A percentile compares a stretch with the other conserved stretches of the same genome.
These are phyloP conservation scores for Aspergillus haitiensis DNA, from an alignment of 495 filamentous ascomycete genomes.

Conservation along the genomic window DNA sequence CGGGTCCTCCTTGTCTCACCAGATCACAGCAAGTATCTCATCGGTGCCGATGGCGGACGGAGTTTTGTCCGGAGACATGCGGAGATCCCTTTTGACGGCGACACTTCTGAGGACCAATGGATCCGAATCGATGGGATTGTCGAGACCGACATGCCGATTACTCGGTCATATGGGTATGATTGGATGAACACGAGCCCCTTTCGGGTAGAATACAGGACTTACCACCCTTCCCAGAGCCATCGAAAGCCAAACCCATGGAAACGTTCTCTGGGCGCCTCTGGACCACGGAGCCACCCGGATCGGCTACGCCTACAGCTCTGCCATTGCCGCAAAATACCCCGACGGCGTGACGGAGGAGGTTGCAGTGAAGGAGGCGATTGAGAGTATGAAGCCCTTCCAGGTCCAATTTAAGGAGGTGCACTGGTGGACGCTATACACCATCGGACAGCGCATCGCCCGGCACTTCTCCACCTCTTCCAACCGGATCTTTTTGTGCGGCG, in stretches of 20 bases:
- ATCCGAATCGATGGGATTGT: constrained; percentile 51
- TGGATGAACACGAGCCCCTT: background rate
- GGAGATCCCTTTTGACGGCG: constrained; percentile 46
- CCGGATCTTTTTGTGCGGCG: constrained; percentile 48
- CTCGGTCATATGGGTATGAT: constrained; percentile 15
- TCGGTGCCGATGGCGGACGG: constrained; percentile 51
- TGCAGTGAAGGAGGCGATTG: constrained; percentile 43
- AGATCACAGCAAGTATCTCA: constrained; percentile 36
- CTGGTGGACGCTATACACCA: constrained; percentile 58
- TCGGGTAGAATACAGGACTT: background rate
- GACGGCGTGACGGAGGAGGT: constrained; percentile 28
- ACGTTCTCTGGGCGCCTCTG: constrained; percentile 51
- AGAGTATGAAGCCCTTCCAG: constrained; percentile 46
- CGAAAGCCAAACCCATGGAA: constrained; percentile 52
- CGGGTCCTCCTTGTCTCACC: background rate
- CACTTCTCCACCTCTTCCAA: constrained; percentile 37
- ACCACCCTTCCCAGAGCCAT: constrained; percentile 25
- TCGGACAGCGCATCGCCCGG: constrained; percentile 53
- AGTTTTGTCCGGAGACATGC: constrained; percentile 44
- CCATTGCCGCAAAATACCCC: constrained; percentile 42
- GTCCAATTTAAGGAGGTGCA: constrained; percentile 48
- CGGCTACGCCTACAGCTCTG: constrained; percentile 54
- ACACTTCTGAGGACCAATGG: constrained; percentile 46
- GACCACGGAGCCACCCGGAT: constrained; percentile 52
- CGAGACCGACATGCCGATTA: constrained; percentile 48